Percentiles rank a stretch among this genome's conserved stretches.
These are phyloP conservation scores for Megacollybia platyphylla DNA, from an alignment of 1,284 basidiomycete species.

Conservation along the genomic window DNA sequence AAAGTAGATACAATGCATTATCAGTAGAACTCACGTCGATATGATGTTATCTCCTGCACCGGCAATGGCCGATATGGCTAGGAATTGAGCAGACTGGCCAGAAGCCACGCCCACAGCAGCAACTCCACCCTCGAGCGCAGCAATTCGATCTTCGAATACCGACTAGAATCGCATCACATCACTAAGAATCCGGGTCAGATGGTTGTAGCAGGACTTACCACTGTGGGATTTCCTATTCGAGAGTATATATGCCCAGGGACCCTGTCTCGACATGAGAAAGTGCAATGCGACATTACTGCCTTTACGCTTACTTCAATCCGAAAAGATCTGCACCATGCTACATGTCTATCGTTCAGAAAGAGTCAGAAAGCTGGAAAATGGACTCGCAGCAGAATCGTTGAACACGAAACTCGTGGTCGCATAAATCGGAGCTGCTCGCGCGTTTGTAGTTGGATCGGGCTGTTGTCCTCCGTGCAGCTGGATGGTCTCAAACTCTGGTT, in stretches of 20 bases:
- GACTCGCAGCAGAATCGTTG: conserved; percentile 54
- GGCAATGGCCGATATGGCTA: conserved; percentile 60
- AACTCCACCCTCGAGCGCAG: conserved; percentile 72
- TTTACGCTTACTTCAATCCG: conserved; percentile 38
- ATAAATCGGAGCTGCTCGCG: conserved; percentile 79
- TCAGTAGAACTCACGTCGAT: conserved; percentile 33
- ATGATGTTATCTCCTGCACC: conserved; percentile 75
- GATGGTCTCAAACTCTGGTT: conserved; percentile 71
- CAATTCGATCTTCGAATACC: conserved; percentile 78
- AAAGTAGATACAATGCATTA: background rate
- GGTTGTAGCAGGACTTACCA: conserved; percentile 29
- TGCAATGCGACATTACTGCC: background rate
- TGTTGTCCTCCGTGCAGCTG: conserved; percentile 77
- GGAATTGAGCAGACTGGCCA: conserved; percentile 75
- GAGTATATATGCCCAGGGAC: conserved; percentile 67
- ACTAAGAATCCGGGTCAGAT: background rate
- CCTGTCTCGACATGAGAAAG: conserved; percentile 15
- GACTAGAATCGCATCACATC: conserved; percentile 26
- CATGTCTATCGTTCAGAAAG: background rate
- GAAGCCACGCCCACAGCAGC: conserved; percentile 73
- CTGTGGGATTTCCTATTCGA: conserved; percentile 77
- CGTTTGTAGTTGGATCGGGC: conserved; percentile 60
- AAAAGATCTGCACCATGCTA: conserved; percentile 81
- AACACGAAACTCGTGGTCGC: conserved; percentile 71
- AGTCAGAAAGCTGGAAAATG: background rate